These are phyloP conservation scores for Actinidia polygama DNA, from an alignment of 179 eudicot species.

Conservation along the genomic window DNA sequence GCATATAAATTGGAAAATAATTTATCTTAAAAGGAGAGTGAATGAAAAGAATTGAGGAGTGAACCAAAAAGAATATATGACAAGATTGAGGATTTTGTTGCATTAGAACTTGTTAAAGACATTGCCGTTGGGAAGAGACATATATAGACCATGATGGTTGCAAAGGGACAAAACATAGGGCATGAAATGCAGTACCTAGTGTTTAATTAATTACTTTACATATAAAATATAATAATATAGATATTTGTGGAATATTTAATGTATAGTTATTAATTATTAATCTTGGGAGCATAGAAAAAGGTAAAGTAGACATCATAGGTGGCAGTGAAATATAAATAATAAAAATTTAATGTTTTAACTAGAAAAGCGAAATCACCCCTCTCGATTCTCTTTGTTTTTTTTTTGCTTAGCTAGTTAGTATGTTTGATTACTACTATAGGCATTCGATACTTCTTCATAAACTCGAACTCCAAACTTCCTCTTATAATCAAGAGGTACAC, in stretches of 20 bases:
- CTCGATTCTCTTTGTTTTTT: neutral
- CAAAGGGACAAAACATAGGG: conserved; percentile 24
- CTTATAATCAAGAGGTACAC: too few species aligned
- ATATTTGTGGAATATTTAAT: neutral
- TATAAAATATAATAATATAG: neutral
- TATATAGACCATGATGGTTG: neutral
- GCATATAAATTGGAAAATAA: neutral
- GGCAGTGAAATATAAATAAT: conserved; percentile 10
- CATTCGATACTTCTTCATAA: too few species aligned
- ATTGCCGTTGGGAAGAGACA: conserved; percentile 10
- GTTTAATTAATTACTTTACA: neutral
- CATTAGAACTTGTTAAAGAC: neutral
- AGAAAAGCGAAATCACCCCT: conserved; percentile 4
- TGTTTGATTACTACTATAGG: too few species aligned
- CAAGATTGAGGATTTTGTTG: neutral
- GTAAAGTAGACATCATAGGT: conserved; percentile 7
- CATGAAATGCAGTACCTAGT: conserved; percentile 17
- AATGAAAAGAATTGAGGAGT: neutral
- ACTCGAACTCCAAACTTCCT: too few species aligned
- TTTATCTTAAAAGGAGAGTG: neutral
- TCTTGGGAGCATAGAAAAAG: conserved; percentile 8
- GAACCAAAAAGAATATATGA: too few species aligned
- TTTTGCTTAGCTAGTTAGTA: neutral
- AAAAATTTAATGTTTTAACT: neutral
- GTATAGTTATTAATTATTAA: neutral